Percentiles rank a stretch among this genome's conserved stretches.
These are phyloP conservation scores for Sonneratia alba DNA, from an alignment of 345 rosid genomes.

Conservation along the genomic window DNA sequence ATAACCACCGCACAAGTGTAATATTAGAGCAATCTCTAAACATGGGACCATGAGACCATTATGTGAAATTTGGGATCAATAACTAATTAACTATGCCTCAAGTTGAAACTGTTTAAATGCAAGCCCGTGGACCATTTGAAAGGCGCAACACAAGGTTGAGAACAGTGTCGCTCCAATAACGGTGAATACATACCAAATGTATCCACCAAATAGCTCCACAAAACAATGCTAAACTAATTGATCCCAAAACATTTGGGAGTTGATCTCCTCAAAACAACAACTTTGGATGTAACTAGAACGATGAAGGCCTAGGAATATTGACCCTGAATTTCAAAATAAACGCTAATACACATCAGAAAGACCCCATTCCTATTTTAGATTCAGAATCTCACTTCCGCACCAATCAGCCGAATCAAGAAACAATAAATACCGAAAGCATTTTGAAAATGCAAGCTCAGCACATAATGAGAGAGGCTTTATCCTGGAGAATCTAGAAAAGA, in stretches of 20 bases:
- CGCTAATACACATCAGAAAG: too few relatives aligned
- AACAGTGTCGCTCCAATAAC: not conserved
- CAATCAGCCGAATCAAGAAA: not conserved
- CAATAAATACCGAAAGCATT: not conserved
- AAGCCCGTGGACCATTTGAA: not conserved
- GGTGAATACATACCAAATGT: too few relatives aligned
- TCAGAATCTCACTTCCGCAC: not conserved
- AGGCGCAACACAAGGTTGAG: not conserved
- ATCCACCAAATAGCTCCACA: too few relatives aligned
- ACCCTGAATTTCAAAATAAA: not conserved
- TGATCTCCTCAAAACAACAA: too few relatives aligned
- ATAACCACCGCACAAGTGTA: not conserved
- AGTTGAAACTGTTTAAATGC: not conserved
- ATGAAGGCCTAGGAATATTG: not conserved
- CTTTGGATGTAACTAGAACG: too few relatives aligned
- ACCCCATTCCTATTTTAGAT: not conserved
- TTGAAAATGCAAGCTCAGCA: not conserved
- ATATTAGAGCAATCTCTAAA: not conserved
- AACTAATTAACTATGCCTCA: not conserved
- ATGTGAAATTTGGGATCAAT: not conserved
- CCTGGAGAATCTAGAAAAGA: too few relatives aligned
- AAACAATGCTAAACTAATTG: too few relatives aligned
- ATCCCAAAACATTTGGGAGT: too few relatives aligned
- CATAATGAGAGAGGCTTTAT: not conserved
- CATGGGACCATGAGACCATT: not conserved